Conservation (phyloP, 306 rosid genomes). For the Dicorynia guianensis region DNA sequence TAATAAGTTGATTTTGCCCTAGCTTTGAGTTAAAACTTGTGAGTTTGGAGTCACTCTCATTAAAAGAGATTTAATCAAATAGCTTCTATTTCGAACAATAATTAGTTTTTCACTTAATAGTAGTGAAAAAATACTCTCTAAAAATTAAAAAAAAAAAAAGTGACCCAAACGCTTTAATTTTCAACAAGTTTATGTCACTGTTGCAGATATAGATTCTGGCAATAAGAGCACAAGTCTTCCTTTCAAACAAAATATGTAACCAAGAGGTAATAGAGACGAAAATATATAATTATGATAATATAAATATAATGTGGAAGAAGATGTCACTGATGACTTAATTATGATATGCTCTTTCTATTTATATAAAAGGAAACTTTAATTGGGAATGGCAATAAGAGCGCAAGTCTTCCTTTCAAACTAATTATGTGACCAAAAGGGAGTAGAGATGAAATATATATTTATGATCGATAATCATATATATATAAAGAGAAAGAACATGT, state of each 20-base stretch:
- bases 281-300: background rate
- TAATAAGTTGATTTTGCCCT: too few species aligned
- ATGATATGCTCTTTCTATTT: background rate
- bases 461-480: too few species aligned
- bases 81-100: too few species aligned
- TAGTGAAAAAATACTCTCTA: too few species aligned
- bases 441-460: background rate
- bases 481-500: background rate
- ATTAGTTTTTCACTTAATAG: too few species aligned
- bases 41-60: too few species aligned
- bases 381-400: background rate
- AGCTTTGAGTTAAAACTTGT: too few species aligned
- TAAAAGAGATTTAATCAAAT: too few species aligned
- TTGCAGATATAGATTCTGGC: background rate
- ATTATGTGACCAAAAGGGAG: background rate
- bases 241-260: background rate
- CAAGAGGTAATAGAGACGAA: background rate
- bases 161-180: background rate
- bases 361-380: background rate
- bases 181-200: background rate
- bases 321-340: constrained; percentile 6
- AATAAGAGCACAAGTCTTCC: background rate
- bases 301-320: background rate
- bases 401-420: background rate
- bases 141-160: too few species aligned